phyloP scores from a whole-genome alignment of 1,284 basidiomycete genomes.

The Taiwanofungus camphoratus region DNA sequence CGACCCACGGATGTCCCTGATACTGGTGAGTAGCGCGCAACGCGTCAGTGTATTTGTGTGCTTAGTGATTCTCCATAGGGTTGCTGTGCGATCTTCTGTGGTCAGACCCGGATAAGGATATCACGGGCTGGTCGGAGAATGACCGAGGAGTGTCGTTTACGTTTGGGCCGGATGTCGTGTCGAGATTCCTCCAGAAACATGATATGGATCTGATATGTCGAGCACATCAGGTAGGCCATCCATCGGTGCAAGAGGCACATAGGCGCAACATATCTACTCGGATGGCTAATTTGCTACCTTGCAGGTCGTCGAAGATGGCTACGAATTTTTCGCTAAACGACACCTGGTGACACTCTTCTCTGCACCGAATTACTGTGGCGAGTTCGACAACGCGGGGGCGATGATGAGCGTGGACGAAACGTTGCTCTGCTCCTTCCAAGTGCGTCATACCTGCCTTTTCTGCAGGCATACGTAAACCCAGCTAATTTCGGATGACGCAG shows the following conservation, averaged over 20 bases:
- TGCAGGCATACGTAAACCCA: background rate
- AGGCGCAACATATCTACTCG: slow-evolving; percentile 2
- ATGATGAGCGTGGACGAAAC: slow-evolving; percentile 99
- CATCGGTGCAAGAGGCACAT: background rate
- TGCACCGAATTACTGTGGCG: slow-evolving; percentile 96
- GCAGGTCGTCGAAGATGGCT: slow-evolving; percentile 97
- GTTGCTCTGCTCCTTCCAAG: slow-evolving; percentile 96
- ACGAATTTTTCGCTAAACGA: slow-evolving; percentile 98
- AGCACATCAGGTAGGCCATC: slow-evolving; percentile 80
- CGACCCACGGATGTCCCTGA: slow-evolving; percentile 98
- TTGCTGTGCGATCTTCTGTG: slow-evolving; percentile 95
- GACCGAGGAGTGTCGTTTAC: slow-evolving; percentile 97
- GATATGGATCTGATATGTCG: slow-evolving; percentile 99
- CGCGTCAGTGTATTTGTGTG: background rate
- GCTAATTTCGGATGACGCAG: slow-evolving; percentile 37
- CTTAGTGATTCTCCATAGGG: slow-evolving; percentile 38
- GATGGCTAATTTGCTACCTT: slow-evolving; percentile 3
- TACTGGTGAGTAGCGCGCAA: slow-evolving; percentile 60
- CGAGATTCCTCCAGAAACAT: slow-evolving; percentile 97
- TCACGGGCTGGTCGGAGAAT: slow-evolving; percentile 99
- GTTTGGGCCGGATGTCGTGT: slow-evolving; percentile 98
- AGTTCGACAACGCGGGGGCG: slow-evolving; percentile 98
- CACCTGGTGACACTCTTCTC: slow-evolving; percentile 97
- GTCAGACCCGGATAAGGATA: slow-evolving; percentile 99
- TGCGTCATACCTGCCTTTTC: slow-evolving; percentile 34